Evolutionary conservation across 2,329 filamentous ascomycete species (phyloP), one percentile per base, ranked within the genome.

Genomic region (Aphanocladium album): DNA sequence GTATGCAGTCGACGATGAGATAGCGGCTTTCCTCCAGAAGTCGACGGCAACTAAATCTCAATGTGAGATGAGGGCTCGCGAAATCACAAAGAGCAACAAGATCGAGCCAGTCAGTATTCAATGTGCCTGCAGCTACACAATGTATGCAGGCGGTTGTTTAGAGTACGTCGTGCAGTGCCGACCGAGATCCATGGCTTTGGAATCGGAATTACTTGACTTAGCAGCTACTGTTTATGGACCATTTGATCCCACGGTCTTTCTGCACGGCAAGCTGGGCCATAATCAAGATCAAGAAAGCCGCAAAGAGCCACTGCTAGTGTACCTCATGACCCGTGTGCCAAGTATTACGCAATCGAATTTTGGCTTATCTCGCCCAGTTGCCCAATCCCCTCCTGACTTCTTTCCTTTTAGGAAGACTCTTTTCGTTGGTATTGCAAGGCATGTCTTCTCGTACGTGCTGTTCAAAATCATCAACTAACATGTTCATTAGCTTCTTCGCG

Each of bases 101-200:
- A 46, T 72, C 57, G 64, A 68, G 55, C 70, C 72, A 17, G 71
- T 76, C n/a, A 53, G 63, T 17, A 66, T 76, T 16, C 71, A 76
- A 66, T 73, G 74, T 21, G 67, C 66, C 30, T 77, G 71, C 64
- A 76, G 73, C 67, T 77, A 77, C 66, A 72, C 71, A 1, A 69
- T 76, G 50, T 77, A 75, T 60, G 71, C 72, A n/a, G 71, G 75
- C 4, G 62, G 60, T 11, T 63, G 69, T 37, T 64, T 62, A 21
- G 71, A 74, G 65, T 71, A 66, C 50, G 71, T 76, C 37, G 70
- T 70, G 41, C 73, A 77, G 65, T 77, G 74, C 64, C 73, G 73
- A 52, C 70, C 77, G 12, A 67, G 68, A 63, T 74, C 71, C 3
- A 65, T 74, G 3, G 61, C 67, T 35, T 66, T 77, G n/a, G 69